Evolutionary conservation across 345 rosid genomes (phyloP), one percentile per base, ranked within the genome.

Genomic region (Pistacia atlantica): DNA sequence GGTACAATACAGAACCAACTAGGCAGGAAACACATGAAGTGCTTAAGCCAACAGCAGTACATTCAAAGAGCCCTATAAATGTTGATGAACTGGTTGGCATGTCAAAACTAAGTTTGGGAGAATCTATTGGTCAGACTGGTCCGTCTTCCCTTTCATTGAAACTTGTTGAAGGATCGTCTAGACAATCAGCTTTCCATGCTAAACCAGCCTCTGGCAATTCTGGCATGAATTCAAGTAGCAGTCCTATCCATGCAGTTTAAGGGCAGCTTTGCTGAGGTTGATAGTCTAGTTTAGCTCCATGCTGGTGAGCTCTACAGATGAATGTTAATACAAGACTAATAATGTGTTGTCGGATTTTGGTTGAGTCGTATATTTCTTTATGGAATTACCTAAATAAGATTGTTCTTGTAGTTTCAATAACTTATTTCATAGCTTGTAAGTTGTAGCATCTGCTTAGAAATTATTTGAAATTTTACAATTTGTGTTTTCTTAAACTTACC

Each of bases 121-220:
- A 94, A 35, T 82, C 92, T 8, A 88, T 84, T 8, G 86, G 87
- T 68, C 72, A 81, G 79, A 58, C 76, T 25, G 89, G 87, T 54
- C 90, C 93, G 63, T 84, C 97, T 2, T 83, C 90, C 18, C 94
- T 97, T 66, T 92, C 97, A 0, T 75, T 92, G 69, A 97, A 91
- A 77, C 82, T 96, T 13, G 85, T 77, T 2, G 92, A 89, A 1
- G 95, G 94, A 35, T 84, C 98, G 0, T 80, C 93, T 37, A 80
- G 97, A 80, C 99, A 89, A 80, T 97, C 99, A 2, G 99, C 99
- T 51, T 97, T 97, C 78, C 99, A 94, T 56, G 95, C 98, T 14
- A 92, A 87, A 67, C 92, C 96, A 12, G 80, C 88, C 54, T 79
- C 93, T 35, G 86, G 85, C 61, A 74, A 82, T 76, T 85, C 94